Evolutionary conservation across 257 asterid species (phyloP).

Genomic region (Capsicum baccatum): DNA sequence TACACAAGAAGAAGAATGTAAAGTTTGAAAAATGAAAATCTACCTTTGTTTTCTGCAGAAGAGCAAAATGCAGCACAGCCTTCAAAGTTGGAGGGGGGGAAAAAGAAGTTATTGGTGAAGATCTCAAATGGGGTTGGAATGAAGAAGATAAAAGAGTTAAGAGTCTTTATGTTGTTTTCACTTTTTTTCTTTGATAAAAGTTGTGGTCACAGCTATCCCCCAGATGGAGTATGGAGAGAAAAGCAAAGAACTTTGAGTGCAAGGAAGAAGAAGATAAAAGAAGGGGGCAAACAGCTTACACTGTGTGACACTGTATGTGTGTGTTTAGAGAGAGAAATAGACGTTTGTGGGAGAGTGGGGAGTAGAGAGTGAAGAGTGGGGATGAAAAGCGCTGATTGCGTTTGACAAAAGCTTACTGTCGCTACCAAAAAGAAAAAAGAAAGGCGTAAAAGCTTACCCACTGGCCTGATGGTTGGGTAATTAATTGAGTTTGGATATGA

Average conservation of each 20-base stretch:
- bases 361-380: neutral
- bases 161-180: neutral
- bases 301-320: neutral
- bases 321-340: neutral
- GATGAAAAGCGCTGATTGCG: neutral
- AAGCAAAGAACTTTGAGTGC: constrained; percentile 26
- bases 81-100: constrained; percentile 33
- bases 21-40: constrained; percentile 30
- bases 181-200: constrained; percentile 18
- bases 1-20: constrained; percentile 27
- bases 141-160: constrained; percentile 23
- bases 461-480: too few species aligned
- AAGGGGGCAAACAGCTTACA: constrained; percentile 11
- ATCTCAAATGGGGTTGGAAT: constrained; percentile 32
- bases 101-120: constrained; percentile 29
- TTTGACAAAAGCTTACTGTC: neutral
- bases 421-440: too few species aligned
- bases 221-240: neutral
- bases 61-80: constrained; percentile 36
- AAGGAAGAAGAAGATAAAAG: constrained; percentile 41
- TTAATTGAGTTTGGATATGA: too few species aligned
- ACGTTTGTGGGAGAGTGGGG: neutral
- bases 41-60: neutral
- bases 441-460: too few species aligned
- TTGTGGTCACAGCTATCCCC: neutral